Evolutionary conservation across 345 rosid genomes (phyloP).

Genomic region (Melastoma malabathricum): DNA sequence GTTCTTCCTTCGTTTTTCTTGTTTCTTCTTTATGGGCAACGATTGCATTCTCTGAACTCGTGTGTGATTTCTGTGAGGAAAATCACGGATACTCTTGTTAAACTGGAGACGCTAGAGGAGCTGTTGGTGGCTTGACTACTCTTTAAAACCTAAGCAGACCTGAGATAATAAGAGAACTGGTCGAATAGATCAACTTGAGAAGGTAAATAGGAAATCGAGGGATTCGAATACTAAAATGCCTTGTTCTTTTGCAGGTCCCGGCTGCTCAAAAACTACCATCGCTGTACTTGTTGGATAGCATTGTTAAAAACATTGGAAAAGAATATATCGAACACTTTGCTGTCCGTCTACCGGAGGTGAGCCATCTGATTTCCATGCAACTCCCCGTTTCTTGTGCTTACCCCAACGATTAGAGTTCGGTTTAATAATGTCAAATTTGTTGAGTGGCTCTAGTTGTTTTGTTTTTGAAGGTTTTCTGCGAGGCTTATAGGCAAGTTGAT

Average conservation of each 20-base stretch:
- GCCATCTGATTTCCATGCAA: conserved; percentile 4
- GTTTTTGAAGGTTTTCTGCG: conserved; percentile 57
- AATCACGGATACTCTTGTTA: no score
- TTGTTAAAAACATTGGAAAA: conserved; percentile 83
- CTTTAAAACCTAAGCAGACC: no score
- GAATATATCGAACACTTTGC: conserved; percentile 74
- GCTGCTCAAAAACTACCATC: conserved; percentile 87
- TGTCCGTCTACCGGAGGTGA: conserved; percentile 87
- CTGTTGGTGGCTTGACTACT: no score
- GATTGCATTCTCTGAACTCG: not conserved
- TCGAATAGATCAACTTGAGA: no score
- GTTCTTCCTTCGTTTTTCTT: conserved; percentile 3
- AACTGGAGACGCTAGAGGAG: no score
- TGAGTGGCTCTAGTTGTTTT: not conserved
- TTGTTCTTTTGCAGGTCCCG: conserved; percentile 48
- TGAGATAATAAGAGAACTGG: no score
- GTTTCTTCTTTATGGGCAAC: not conserved
- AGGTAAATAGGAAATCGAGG: conserved; percentile 1
- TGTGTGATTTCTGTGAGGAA: not conserved
- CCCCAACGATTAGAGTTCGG: not conserved
- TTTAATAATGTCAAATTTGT: not conserved
- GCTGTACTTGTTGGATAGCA: conserved; percentile 86
- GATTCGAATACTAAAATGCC: not conserved
- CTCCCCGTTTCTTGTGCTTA: not conserved
- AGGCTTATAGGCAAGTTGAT: conserved; percentile 70